Evolutionary conservation across 1,284 basidiomycete genomes (phyloP).

Genomic region (Amylostereum areolatum): DNA sequence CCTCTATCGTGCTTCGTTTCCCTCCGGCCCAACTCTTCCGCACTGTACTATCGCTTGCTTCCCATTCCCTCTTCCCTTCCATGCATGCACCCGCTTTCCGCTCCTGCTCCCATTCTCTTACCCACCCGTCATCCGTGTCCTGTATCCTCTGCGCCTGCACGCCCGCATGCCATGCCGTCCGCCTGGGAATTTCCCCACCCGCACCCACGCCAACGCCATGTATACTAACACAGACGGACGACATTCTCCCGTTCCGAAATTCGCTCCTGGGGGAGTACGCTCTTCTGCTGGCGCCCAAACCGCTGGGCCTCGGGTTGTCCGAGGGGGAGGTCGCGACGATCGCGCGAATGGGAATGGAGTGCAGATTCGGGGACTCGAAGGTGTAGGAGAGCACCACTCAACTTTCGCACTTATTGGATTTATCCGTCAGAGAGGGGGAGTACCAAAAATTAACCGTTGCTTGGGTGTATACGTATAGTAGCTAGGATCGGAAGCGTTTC

Average conservation of each 20-base stretch:
- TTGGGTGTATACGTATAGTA: too few relatives aligned
- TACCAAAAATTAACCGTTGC: too few relatives aligned
- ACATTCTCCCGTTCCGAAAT: conserved; percentile 70
- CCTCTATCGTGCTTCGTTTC: conserved; percentile 1
- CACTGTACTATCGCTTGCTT: background rate
- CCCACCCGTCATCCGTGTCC: too few relatives aligned
- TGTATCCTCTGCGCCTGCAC: too few relatives aligned
- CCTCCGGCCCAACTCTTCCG: background rate
- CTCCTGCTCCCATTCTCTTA: background rate
- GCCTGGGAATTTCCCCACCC: background rate
- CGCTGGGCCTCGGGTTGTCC: conserved; percentile 61
- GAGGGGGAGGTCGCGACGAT: conserved; percentile 51
- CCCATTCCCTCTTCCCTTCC: background rate
- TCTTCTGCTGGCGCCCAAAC: conserved; percentile 60
- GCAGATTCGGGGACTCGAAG: conserved; percentile 23
- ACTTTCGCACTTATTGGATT: too few relatives aligned
- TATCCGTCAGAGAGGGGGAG: too few relatives aligned
- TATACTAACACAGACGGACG: conserved; percentile 58
- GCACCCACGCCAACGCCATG: background rate
- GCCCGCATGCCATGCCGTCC: too few relatives aligned
- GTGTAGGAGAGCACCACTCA: background rate
- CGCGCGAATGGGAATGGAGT: conserved; percentile 56
- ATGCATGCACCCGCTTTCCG: background rate
- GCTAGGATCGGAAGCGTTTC: too few relatives aligned
- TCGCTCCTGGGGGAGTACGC: conserved; percentile 73